Percentiles rank a stretch among this genome's conserved stretches.
Conservation (phyloP, 371 early-diverging fungal genomes). For the Mortierella sp. region DNA sequence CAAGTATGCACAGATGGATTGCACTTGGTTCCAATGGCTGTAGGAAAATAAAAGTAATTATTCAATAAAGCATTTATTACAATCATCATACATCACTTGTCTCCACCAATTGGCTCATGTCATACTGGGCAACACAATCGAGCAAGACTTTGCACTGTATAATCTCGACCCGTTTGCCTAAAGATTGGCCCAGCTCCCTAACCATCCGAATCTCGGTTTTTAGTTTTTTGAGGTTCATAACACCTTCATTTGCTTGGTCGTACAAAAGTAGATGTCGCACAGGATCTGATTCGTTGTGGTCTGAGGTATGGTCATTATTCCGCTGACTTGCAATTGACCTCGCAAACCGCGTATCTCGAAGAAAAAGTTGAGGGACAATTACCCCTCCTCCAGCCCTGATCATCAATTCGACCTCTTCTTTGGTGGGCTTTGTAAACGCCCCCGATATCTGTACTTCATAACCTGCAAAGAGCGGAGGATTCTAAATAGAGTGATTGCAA, state of each 20-base stretch:
- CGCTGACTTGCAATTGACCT: neutral
- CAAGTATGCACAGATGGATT: slow-evolving; percentile 94
- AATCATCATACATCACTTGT: neutral
- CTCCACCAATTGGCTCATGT: slow-evolving; percentile 21
- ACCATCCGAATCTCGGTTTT: slow-evolving; percentile 11
- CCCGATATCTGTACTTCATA: slow-evolving; percentile 45
- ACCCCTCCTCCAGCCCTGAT: slow-evolving; percentile 38
- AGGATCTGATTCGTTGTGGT: neutral
- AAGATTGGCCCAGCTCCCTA: neutral
- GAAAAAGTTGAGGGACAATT: slow-evolving; percentile 30
- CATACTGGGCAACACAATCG: slow-evolving; percentile 39
- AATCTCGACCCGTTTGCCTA: slow-evolving; percentile 19
- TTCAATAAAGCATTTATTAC: neutral
- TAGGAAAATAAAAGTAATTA: slow-evolving; percentile 36
- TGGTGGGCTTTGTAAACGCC: slow-evolving; percentile 17
- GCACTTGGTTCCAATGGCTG: slow-evolving; percentile 87
- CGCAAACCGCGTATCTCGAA: slow-evolving; percentile 5
- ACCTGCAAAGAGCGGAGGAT: slow-evolving; percentile 30
- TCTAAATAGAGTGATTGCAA: slow-evolving; percentile 9
- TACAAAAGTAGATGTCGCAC: slow-evolving; percentile 28
- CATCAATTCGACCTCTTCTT: slow-evolving; percentile 36
- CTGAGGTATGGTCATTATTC: neutral
- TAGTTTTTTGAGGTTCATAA: slow-evolving; percentile 25
- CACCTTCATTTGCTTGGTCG: slow-evolving; percentile 29
- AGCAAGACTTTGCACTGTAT: slow-evolving; percentile 26